phyloP scores from a whole-genome alignment of 345 rosid species.

The Lagerstroemia speciosa region DNA sequence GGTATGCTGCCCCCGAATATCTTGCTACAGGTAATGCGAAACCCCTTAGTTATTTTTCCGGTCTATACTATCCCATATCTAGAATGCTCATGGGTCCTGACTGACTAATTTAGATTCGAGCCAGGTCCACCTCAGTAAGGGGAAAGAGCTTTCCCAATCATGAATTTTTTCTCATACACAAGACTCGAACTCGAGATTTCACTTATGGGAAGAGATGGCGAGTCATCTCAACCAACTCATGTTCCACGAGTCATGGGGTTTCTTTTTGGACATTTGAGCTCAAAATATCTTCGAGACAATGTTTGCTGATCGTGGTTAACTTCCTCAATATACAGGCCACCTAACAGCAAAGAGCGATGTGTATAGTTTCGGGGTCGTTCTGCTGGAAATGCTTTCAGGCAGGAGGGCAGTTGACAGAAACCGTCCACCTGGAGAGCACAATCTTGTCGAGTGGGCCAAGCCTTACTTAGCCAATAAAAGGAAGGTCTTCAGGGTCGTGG shows the following conservation, averaged over 20 bases:
- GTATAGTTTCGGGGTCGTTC: constrained; percentile 88
- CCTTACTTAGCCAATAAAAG: constrained; percentile 78
- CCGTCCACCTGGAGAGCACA: constrained; percentile 89
- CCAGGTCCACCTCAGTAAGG: no score
- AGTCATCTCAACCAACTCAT: no score
- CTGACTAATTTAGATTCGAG: no score
- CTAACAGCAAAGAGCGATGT: constrained; percentile 78
- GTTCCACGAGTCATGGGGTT: neutral
- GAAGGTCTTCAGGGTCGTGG: constrained; percentile 58
- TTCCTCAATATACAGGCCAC: constrained; percentile 48
- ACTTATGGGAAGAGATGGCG: no score
- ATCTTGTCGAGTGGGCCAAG: constrained; percentile 88
- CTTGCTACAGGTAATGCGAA: constrained; percentile 51
- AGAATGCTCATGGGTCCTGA: no score
- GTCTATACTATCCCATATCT: no score
- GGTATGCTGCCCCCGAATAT: constrained; percentile 81
- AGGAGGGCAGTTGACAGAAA: constrained; percentile 82
- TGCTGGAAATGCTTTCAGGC: constrained; percentile 87
- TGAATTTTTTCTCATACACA: no score
- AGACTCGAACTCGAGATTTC: no score
- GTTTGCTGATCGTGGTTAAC: neutral
- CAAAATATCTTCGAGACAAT: neutral
- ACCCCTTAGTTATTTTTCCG: neutral
- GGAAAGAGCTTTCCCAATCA: no score
- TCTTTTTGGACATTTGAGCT: neutral